Conservation (phyloP, 495 filamentous ascomycete genomes). For the Podospora appendiculata region DNA sequence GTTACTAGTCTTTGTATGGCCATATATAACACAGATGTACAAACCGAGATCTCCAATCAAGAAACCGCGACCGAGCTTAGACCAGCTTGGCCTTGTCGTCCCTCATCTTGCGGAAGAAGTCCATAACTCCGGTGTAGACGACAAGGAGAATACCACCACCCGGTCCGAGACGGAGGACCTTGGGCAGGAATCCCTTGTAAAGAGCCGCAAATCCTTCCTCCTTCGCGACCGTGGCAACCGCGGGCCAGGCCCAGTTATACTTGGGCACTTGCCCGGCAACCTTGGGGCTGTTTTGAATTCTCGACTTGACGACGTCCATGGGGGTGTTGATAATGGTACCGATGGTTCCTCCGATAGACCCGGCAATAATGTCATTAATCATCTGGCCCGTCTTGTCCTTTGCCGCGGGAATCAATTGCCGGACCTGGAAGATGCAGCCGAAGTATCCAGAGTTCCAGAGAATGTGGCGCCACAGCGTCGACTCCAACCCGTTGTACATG, state of each 20-base stretch:
- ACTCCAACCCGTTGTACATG: constrained; percentile 94
- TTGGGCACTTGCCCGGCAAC: constrained; percentile 72
- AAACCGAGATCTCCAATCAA: neutral
- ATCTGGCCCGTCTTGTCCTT: constrained; percentile 76
- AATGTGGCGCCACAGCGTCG: constrained; percentile 92
- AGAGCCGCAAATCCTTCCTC: constrained; percentile 90
- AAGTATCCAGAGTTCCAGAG: constrained; percentile 98
- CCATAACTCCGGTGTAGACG: constrained; percentile 89
- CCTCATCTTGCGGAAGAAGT: constrained; percentile 59
- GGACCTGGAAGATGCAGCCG: constrained; percentile 95
- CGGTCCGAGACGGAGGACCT: constrained; percentile 51
- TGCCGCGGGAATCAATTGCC: constrained; percentile 66
- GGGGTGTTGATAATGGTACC: constrained; percentile 95
- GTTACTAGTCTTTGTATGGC: neutral
- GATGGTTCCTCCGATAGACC: constrained; percentile 78
- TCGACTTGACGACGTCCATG: constrained; percentile 95
- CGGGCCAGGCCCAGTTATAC: constrained; percentile 97
- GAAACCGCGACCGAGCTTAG: neutral
- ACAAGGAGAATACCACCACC: constrained; percentile 73
- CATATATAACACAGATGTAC: neutral
- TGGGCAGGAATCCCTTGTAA: constrained; percentile 96
- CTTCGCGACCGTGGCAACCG: constrained; percentile 73
- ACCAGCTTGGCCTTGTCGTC: constrained; percentile 6
- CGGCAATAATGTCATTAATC: constrained; percentile 78
- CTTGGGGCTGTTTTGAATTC: constrained; percentile 88